Base-by-base conservation (phyloP, 768 basidiomycete genomes). In the Glaciozyma antarctica region DNA sequence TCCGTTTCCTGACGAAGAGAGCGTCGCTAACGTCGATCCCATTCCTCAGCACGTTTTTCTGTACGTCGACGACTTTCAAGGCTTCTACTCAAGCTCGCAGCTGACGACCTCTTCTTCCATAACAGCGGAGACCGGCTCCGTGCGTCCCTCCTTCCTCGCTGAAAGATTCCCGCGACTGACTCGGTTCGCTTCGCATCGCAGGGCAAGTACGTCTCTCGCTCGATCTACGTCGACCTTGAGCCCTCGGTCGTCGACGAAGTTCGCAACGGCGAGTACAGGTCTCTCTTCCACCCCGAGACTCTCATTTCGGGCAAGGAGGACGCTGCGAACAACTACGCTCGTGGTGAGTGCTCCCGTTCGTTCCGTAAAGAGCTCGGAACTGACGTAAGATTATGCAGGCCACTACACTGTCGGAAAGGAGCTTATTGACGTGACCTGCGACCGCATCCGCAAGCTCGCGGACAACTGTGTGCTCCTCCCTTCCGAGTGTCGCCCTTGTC, bases 361-460 rank as follows among this genome's bases (percentile, higher is more conserved):
- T 32, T 32, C 32, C 32, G 32, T 32, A 32, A 9, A 32, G 32
- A 32, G 32, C 32, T 32, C 32, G 32, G 32, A 32, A 32, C 32
- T 32, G 32, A 32, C 32, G 9, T 4, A 32, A 32, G 32, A 32
- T 32, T 2, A 16, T n/a, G 51, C 26, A 13, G 51, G 19, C 69
- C 94, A 98, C 80, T 97, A 97, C 80, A 98, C 95, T 68, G 85
- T 99, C 75, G 95, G 95, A 74, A 99, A 98, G 80, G 95, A 98
- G 78, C 85, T 91, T 75, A 91, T 99, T 67, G 95, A 99, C 80
- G 83, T 83, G 54, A 94, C 97, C 61, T 89, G 97, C 85, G 95
- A 99, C 80, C 93, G 90, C 78, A 81, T 98, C 72, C 88, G 95
- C 77, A 88, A 90, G 73, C 85, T 99, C 68, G 90, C 93, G 58